Evolutionary conservation across 2,329 filamentous ascomycete genomes (phyloP), one percentile per base, ranked within the genome.

Genomic region (Hymenoscyphus fraxineus): DNA sequence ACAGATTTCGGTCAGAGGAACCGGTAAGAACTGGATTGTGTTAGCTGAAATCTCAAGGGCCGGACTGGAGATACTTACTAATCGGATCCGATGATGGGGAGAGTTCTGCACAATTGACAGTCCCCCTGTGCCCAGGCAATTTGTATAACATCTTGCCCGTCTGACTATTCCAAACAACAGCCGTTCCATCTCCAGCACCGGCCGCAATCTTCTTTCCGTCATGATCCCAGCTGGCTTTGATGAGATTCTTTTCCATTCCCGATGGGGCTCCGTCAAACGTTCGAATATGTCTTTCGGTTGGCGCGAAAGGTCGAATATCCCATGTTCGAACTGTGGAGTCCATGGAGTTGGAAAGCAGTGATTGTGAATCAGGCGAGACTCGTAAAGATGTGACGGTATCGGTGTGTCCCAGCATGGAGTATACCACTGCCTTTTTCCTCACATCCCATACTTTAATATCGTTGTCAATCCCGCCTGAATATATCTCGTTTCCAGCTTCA

Each of bases 391-490:
- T 96, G 68, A 99, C 83, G 0, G 94, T 98, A 75, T 99, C 95
- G 61, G 87, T 89, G 76, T 99, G 95, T 0, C 95, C 95, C 13
- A 90, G 78, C 83, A 99, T 88, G 1, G 90, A 89, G 77, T 98
- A 97, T 6, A 92, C 87, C 2, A 96, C 85, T 6, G 89, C 85
- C 78, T 96, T 93, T 81, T 97, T 98, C 70, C 95, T 88, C 74
- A 98, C 80, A 77, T 99, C 95, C 94, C 95, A 99, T 22, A 96
- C 93, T 72, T 93, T 92, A 76, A 99, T 96, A 72, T 96, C 93
- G 75, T 98, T 97, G 79, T 98, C 95, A 71, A 99, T 97, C 27
- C 93, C 91, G 58, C 94, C 94, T 6, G 91, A 90, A 77, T 95
- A 99, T 32, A 99, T 86, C 79, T 98, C 95, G 76, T 97, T 97